Percentiles rank a stretch among this genome's conserved stretches.
Conservation (phyloP, 768 basidiomycete genomes). For the Naganishia vishniacii region DNA sequence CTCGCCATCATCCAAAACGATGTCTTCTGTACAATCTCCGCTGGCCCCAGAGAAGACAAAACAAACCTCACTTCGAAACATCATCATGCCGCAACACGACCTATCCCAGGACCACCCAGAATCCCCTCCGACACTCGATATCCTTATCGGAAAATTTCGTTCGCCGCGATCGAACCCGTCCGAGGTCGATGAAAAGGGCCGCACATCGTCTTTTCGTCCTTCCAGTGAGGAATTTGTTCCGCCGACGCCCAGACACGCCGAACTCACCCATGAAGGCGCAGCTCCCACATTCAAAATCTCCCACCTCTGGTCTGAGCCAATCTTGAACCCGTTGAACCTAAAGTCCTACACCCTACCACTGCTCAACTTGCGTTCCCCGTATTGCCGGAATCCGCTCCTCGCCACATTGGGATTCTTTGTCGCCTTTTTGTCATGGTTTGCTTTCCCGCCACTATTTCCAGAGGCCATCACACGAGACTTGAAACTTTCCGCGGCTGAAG, state of each 20-base stretch:
- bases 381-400: conserved; percentile 57
- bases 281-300: conserved; percentile 22
- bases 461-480: conserved; percentile 58
- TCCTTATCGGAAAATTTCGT: background rate
- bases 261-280: background rate
- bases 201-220: background rate
- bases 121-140: background rate
- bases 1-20: background rate
- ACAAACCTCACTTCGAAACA: background rate
- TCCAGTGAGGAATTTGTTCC: conserved; percentile 5
- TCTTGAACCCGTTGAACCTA: conserved; percentile 55
- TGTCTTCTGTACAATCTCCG: background rate
- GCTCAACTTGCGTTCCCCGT: conserved; percentile 54
- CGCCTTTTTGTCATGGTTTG: conserved; percentile 58
- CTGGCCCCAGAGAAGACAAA: background rate
- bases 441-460: conserved; percentile 60
- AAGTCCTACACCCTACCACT: conserved; percentile 57
- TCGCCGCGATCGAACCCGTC: conserved; percentile 3
- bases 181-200: conserved; percentile 9
- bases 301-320: conserved; percentile 18
- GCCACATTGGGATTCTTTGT: conserved; percentile 55
- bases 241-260: background rate
- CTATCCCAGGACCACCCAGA: conserved; percentile 16
- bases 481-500: conserved; percentile 53
- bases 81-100: conserved; percentile 11